Conservation (phyloP, 129 eudicot genomes). For the Apium graveolens region DNA sequence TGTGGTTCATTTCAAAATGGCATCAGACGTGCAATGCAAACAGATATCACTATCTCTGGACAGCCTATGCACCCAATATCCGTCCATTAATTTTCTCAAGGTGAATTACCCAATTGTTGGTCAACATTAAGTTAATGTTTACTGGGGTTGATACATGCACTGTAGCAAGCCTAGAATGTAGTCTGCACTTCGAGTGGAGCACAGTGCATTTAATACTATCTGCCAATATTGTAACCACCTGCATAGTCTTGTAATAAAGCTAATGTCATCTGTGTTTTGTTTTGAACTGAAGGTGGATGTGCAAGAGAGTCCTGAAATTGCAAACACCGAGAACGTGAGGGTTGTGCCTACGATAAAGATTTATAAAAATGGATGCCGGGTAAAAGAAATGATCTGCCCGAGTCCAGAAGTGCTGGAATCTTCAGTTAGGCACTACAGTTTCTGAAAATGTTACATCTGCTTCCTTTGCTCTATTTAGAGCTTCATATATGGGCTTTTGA, state of each 20-base stretch:
- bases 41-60: constrained; percentile 62
- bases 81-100: constrained; percentile 75
- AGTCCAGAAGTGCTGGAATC: constrained; percentile 73
- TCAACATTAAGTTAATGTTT: background rate
- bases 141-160: background rate
- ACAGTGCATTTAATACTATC: background rate
- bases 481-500: constrained; percentile 8
- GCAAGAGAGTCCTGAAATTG: constrained; percentile 59
- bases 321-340: constrained; percentile 59
- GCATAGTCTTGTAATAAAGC: background rate
- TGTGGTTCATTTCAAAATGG: constrained; percentile 57
- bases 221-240: background rate
- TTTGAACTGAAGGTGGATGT: constrained; percentile 55
- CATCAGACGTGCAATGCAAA: constrained; percentile 51
- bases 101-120: constrained; percentile 16
- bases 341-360: constrained; percentile 78
- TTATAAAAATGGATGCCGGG: constrained; percentile 61
- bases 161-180: background rate
- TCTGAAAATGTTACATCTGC: constrained; percentile 20
- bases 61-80: constrained; percentile 60
- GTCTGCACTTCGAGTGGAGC: background rate
- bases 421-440: constrained; percentile 75
- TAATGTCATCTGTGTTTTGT: background rate
- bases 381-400: constrained; percentile 80
- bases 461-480: constrained; percentile 3